Percentiles rank a stretch among this genome's conserved stretches.
These are phyloP conservation scores for Candida hispaniensis DNA, from an alignment of 805 yeast species.

Conservation along the genomic window DNA sequence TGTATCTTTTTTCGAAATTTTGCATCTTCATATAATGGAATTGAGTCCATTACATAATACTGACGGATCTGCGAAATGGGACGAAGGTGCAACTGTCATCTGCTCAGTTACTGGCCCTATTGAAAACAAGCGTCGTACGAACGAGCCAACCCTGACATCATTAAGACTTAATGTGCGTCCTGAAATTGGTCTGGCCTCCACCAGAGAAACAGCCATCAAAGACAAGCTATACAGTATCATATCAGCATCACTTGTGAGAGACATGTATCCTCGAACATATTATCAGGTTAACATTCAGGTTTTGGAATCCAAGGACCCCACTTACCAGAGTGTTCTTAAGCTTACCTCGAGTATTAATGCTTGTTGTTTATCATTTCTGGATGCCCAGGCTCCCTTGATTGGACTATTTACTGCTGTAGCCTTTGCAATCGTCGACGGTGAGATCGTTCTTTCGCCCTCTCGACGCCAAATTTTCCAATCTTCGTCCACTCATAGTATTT, in stretches of 20 bases:
- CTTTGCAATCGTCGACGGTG: slow-evolving; percentile 31
- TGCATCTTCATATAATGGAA: not conserved
- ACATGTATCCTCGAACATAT: slow-evolving; percentile 67
- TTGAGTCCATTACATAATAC: slow-evolving; percentile 29
- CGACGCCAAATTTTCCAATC: slow-evolving; percentile 35
- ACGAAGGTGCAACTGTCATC: slow-evolving; percentile 47
- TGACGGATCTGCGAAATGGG: slow-evolving; percentile 69
- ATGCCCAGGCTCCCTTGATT: slow-evolving; percentile 63
- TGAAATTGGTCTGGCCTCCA: slow-evolving; percentile 56
- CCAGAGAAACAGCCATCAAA: slow-evolving; percentile 68
- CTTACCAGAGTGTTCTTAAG: slow-evolving; percentile 36
- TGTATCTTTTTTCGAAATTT: not conserved
- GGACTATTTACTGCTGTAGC: slow-evolving; percentile 48
- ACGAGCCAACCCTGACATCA: slow-evolving; percentile 65
- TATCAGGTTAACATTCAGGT: slow-evolving; percentile 61
- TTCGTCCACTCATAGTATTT: slow-evolving; percentile 54
- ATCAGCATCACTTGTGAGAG: slow-evolving; percentile 47
- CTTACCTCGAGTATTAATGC: slow-evolving; percentile 65
- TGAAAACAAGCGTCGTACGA: slow-evolving; percentile 74
- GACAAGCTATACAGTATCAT: slow-evolving; percentile 56
- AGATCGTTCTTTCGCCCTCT: slow-evolving; percentile 36
- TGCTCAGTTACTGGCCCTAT: slow-evolving; percentile 86
- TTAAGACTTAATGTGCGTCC: slow-evolving; percentile 75
- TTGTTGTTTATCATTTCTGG: slow-evolving; percentile 60
- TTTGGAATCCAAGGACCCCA: slow-evolving; percentile 42